Evolutionary conservation across 2,329 filamentous ascomycete genomes (phyloP).

Genomic region (Cytospora schulzeri): DNA sequence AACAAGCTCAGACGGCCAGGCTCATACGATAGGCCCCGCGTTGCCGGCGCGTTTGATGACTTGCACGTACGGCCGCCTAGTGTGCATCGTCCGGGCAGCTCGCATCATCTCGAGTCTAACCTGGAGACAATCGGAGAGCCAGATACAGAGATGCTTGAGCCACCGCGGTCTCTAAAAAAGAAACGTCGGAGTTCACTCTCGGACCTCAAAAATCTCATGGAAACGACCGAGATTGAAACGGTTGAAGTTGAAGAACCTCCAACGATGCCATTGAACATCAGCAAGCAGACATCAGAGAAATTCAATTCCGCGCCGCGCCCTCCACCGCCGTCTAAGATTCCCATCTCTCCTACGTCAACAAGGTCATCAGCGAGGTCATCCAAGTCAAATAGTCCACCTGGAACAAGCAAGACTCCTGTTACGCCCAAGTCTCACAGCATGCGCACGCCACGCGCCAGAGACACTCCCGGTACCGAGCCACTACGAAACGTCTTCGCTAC

Average conservation of each 20-base stretch:
- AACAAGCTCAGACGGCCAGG: slow-evolving; percentile 54
- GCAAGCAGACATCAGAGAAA: slow-evolving; percentile 58
- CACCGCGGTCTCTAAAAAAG: slow-evolving; percentile 56
- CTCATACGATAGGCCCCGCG: slow-evolving; percentile 62
- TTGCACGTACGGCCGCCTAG: slow-evolving; percentile 33
- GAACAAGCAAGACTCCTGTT: slow-evolving; percentile 49
- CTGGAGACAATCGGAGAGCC: slow-evolving; percentile 64
- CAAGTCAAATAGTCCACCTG: slow-evolving; percentile 11
- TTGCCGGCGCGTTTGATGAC: slow-evolving; percentile 66
- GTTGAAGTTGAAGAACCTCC: slow-evolving; percentile 50
- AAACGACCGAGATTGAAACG: slow-evolving; percentile 55
- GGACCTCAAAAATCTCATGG: slow-evolving; percentile 71
- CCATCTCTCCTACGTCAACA: slow-evolving; percentile 47
- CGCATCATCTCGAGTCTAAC: slow-evolving; percentile 44
- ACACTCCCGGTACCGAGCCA: slow-evolving; percentile 38
- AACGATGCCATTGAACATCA: slow-evolving; percentile 53
- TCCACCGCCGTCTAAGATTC: slow-evolving; percentile 52
- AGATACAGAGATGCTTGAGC: slow-evolving; percentile 43
- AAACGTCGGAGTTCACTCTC: slow-evolving; percentile 92
- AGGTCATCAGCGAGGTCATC: slow-evolving; percentile 3
- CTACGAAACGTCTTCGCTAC: slow-evolving; percentile 22
- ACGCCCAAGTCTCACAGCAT: slow-evolving; percentile 48
- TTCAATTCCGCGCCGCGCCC: slow-evolving; percentile 56
- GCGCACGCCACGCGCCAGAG: slow-evolving; percentile 52
- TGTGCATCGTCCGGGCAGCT: slow-evolving; percentile 56